These are phyloP conservation scores for Caryopteris hybrid DNA, from an alignment of 305 asterid species.

Conservation along the genomic window DNA sequence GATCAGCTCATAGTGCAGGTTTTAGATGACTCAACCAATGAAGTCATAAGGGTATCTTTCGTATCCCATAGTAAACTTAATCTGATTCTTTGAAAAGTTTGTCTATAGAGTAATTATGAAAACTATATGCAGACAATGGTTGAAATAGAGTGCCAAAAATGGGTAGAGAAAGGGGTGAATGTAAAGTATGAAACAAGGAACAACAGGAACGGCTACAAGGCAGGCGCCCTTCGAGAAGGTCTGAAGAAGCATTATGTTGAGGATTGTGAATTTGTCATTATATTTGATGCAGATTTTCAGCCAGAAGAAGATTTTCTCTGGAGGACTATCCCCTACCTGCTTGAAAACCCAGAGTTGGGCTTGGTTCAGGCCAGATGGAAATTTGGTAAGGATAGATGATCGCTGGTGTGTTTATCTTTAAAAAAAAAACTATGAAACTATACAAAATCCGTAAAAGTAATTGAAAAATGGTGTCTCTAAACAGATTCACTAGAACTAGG, in stretches of 20 bases:
- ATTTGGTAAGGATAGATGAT: conserved; percentile 50
- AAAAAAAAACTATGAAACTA: neutral
- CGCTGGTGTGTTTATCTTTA: neutral
- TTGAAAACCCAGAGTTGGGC: conserved; percentile 64
- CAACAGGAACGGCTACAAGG: conserved; percentile 79
- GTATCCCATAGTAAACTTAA: neutral
- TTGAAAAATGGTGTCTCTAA: neutral
- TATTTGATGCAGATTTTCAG: conserved; percentile 88
- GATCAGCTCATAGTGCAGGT: conserved; percentile 69
- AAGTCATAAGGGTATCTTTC: conserved; percentile 55
- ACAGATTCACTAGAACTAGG: neutral
- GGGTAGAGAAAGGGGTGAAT: conserved; percentile 57
- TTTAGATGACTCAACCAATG: conserved; percentile 82
- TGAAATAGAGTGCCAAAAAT: conserved; percentile 60
- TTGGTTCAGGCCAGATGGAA: conserved; percentile 89
- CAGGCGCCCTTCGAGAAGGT: conserved; percentile 81
- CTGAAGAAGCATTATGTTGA: conserved; percentile 56
- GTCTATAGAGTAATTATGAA: conserved; percentile 12
- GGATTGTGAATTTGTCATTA: conserved; percentile 70
- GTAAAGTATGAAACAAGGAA: conserved; percentile 68
- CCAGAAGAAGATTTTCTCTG: conserved; percentile 68
- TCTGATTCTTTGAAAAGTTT: conserved; percentile 4
- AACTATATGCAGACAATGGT: conserved; percentile 45
- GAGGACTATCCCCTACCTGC: conserved; percentile 68
- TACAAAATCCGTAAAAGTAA: neutral